Conservation (phyloP, 169 alveolate genomes). For the Plasmodium coatneyi region DNA sequence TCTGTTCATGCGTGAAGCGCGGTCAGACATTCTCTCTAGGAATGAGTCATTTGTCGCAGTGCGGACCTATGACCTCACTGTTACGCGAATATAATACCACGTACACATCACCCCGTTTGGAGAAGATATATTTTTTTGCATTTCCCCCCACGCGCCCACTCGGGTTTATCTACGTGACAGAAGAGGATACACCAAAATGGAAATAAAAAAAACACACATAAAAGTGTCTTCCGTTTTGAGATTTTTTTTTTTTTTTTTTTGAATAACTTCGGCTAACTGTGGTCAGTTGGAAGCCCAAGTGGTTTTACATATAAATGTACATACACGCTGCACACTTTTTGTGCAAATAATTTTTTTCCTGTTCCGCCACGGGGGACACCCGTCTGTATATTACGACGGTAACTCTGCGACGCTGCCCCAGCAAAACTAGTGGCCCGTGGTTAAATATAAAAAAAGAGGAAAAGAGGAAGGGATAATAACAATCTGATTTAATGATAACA, state of each 20-base stretch:
- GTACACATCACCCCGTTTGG: not conserved
- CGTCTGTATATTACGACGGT: not conserved
- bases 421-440: not conserved
- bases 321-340: not conserved
- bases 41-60: not conserved
- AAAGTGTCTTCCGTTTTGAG: not conserved
- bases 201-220: not conserved
- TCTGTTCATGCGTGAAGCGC: not conserved
- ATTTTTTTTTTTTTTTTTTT: not conserved
- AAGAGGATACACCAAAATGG: not conserved
- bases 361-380: not conserved
- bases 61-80: not conserved
- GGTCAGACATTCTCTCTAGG: not conserved
- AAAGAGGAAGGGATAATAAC: not conserved
- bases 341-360: not conserved
- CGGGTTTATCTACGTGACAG: not conserved
- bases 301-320: not conserved
- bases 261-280: not conserved
- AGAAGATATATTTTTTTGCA: not conserved
- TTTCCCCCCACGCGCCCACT: not conserved
- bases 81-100: not conserved
- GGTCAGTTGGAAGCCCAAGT: not conserved
- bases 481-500: not conserved
- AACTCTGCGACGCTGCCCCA: not conserved
- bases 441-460: not conserved